Evolutionary conservation across 306 rosid species (phyloP), one percentile per base, ranked within the genome.

Genomic region (Elaeagnus macrophylla): DNA sequence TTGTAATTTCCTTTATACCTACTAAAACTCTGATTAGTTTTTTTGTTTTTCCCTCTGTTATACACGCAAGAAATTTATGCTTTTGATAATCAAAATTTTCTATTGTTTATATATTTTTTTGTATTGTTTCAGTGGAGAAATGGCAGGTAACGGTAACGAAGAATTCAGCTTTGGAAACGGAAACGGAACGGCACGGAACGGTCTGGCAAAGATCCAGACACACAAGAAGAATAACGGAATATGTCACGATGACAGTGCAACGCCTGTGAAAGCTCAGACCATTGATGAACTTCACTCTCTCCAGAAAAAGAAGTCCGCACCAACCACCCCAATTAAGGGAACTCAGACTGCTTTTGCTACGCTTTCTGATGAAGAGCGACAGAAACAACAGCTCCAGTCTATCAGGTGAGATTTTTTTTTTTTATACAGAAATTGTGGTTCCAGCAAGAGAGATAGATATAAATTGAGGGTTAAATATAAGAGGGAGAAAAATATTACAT

Each of bases 201-300:
- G 90, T 1, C 79, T 84, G 64, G 5, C 70, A 12, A 67, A 57
- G 56, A 82, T 82, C 62, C 77, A 75, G 59, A 82, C 83, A 35
- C 70, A 65, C 1, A 68, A 67, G 68, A 56, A 36, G 44, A 50
- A 10, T 46, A 66, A 53, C 12, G 52, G n/a, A 9, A 61, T 83
- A 9, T 90, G 95, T 72, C 95, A 90, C 55, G 95, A 90, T 19
- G 95, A 71, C 69, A 83, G 86, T 59, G 57, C 49, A 42, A 57
- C 90, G 0, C 68, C 97, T 7, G 89, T 90, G 72, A 90, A 70
- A 54, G 97, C 90, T 25, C 71, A 83, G 49, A 90, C 95, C 7
- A 86, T 86, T n/a, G 95, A 90, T 15, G 94, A 90, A 66, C 94
- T 90, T 44, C 97, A 90, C 42, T 75, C 69, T 8, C 71, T 90